phyloP scores from a whole-genome alignment of 2,329 filamentous ascomycete species.

The Helotiales sp. region DNA sequence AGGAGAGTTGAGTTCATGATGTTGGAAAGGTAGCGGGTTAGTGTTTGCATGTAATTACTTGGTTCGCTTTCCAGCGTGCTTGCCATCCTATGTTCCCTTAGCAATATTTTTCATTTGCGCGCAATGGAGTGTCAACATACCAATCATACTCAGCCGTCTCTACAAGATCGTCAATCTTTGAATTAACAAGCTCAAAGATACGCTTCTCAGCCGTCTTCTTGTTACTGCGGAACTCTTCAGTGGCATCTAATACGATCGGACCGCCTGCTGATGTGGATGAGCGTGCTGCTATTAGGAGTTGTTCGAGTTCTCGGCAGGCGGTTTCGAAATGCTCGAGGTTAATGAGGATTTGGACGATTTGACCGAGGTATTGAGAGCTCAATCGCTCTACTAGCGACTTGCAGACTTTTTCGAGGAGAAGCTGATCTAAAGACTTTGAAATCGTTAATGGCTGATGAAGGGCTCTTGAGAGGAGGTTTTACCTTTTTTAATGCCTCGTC shows the following conservation, averaged over 20 bases:
- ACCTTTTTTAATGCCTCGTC: slow-evolving; percentile 87
- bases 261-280: slow-evolving; percentile 82
- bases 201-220: slow-evolving; percentile 97
- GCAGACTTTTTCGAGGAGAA: slow-evolving; percentile 93
- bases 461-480: slow-evolving; percentile 15
- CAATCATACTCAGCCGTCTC: slow-evolving; percentile 98
- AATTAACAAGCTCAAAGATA: slow-evolving; percentile 98
- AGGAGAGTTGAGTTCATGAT: slow-evolving; percentile 96
- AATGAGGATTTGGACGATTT: slow-evolving; percentile 98
- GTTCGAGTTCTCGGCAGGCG: slow-evolving; percentile 88
- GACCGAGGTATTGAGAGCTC: slow-evolving; percentile 90
- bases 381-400: slow-evolving; percentile 86
- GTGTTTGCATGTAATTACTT: slow-evolving; percentile 92
- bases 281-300: slow-evolving; percentile 81
- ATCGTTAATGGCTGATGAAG: background rate
- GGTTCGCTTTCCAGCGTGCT: slow-evolving; percentile 70
- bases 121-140: slow-evolving; percentile 48
- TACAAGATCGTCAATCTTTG: slow-evolving; percentile 96
- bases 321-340: slow-evolving; percentile 97
- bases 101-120: background rate
- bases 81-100: slow-evolving; percentile 52
- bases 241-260: slow-evolving; percentile 79
- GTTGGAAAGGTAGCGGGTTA: slow-evolving; percentile 90
- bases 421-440: slow-evolving; percentile 83
- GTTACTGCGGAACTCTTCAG: slow-evolving; percentile 82